Evolutionary conservation across 140 eudicot genomes (phyloP), one percentile per base, ranked within the genome.

Genomic region (Artemisia princeps): DNA sequence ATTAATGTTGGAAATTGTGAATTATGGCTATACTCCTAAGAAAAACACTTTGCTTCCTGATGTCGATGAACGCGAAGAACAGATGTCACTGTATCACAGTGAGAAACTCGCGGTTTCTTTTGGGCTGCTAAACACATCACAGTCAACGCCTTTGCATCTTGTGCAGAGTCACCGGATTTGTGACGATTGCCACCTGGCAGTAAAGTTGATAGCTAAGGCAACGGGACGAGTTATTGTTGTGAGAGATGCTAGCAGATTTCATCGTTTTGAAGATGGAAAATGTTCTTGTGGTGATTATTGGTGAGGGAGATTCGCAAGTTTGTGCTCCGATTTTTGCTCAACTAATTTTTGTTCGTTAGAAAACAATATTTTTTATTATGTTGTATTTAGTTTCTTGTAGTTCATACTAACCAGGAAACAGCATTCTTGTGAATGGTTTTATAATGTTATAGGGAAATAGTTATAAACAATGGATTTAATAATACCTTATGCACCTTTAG

Each of bases 231-330:
- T 82, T 28, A 87, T 90, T 69, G 84, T 79, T 11, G 45, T 90
- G 44, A 84, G 97, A 74, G 97, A 90, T 72, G 90, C 77, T 58
- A 86, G 95, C 60, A 80, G 97, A 73, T 90, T 86, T 60, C 97
- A 90, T 74, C 87, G 76, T 3, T 90, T 90, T 20, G 77, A 69
- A 65, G 75, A 74, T 67, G 94, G 94, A 40, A 74, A 68, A 64
- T 90, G 97, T 71, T 82, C 95, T 59, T 90, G 97, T 81, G 97
- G 94, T 53, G 94, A 90, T 84, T 90, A 90, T 62, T 90, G 97
- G 97, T 90, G 84, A 90, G 55, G 58, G 16, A 58, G 11, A 66
- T 74, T 46, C 7, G 42, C 57, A 20, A 49, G 58, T 65, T 65
- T 4, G 24, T 55, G 64, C 51, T 60, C 33, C 22, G 14, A 53